These are phyloP conservation scores for Fusarium beomiforme DNA, from an alignment of 2,329 filamentous ascomycete genomes.

Conservation along the genomic window DNA sequence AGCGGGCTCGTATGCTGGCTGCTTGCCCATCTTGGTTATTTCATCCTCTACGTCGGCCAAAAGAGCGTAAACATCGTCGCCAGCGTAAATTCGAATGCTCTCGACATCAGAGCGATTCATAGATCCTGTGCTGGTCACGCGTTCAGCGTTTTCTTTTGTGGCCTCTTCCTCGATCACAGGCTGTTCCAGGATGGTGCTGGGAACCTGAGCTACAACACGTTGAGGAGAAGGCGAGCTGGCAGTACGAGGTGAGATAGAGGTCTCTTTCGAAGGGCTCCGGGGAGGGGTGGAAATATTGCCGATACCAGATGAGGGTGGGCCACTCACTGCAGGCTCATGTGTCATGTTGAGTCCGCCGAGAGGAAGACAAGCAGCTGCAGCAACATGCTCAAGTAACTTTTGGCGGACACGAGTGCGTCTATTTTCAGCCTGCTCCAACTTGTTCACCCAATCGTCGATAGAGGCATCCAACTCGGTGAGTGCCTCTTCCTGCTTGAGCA, in stretches of 20 bases:
- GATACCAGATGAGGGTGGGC: conserved; percentile 48
- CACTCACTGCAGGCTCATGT: conserved; percentile 54
- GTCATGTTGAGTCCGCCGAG: conserved; percentile 40
- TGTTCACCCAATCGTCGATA: conserved; percentile 83
- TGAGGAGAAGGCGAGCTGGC: conserved; percentile 59
- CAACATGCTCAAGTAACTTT: conserved; percentile 84
- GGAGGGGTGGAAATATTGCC: conserved; percentile 66
- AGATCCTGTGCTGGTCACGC: conserved; percentile 35
- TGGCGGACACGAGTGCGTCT: conserved; percentile 78
- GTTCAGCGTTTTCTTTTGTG: conserved; percentile 38
- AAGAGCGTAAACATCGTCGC: conserved; percentile 72
- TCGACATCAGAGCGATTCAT: conserved; percentile 60
- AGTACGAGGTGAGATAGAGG: conserved; percentile 46
- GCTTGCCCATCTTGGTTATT: conserved; percentile 50
- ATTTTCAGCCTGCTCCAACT: conserved; percentile 84
- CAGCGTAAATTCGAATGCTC: conserved; percentile 75
- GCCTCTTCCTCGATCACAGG: conserved; percentile 57
- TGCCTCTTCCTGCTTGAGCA: conserved; percentile 83
- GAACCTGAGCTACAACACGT: conserved; percentile 62
- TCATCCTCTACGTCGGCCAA: conserved; percentile 71
- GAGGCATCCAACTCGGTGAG: conserved; percentile 79
- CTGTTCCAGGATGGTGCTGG: conserved; percentile 65
- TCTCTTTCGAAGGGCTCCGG: conserved; percentile 64
- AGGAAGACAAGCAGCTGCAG: conserved; percentile 71
- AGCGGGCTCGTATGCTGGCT: conserved; percentile 11